These are phyloP conservation scores for Theileria annulata DNA, from an alignment of 169 alveolate genomes.

Conservation along the genomic window DNA sequence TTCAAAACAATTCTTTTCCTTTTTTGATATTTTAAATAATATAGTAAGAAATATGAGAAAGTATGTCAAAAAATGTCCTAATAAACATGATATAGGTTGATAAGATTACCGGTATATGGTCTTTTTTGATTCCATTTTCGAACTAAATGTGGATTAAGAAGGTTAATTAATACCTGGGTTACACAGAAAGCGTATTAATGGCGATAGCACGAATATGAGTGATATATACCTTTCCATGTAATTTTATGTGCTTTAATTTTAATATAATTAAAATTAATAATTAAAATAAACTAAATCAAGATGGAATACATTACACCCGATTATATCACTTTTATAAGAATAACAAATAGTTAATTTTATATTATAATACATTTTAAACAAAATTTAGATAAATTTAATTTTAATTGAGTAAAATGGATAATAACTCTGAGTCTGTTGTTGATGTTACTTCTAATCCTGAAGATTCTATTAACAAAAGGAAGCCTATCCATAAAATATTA, in stretches of 20 bases:
- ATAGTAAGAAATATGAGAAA: constrained; percentile 5
- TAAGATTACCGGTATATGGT: neutral
- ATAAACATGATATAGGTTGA: neutral
- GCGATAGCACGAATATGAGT: constrained; percentile 27
- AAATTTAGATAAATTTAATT: neutral
- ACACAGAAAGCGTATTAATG: constrained; percentile 28
- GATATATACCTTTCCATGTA: constrained; percentile 21
- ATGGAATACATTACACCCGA: neutral
- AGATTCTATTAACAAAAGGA: neutral
- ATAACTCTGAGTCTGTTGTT: neutral
- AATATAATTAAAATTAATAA: constrained; percentile 1
- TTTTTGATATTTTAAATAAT: constrained; percentile 12
- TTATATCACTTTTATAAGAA: neutral
- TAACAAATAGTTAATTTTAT: neutral
- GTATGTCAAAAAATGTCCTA: constrained; percentile 49
- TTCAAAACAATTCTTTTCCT: constrained; percentile 82
- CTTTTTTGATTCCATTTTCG: constrained; percentile 40
- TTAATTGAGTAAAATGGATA: neutral
- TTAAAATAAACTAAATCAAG: neutral
- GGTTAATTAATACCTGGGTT: constrained; percentile 35
- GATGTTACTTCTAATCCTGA: neutral
- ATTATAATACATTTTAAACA: neutral
- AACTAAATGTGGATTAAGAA: neutral
- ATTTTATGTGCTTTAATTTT: neutral
- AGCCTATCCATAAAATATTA: neutral